Base-by-base conservation (phyloP, 1,139 yeast species). In the Nakaseomyces uthaithaninus region DNA sequence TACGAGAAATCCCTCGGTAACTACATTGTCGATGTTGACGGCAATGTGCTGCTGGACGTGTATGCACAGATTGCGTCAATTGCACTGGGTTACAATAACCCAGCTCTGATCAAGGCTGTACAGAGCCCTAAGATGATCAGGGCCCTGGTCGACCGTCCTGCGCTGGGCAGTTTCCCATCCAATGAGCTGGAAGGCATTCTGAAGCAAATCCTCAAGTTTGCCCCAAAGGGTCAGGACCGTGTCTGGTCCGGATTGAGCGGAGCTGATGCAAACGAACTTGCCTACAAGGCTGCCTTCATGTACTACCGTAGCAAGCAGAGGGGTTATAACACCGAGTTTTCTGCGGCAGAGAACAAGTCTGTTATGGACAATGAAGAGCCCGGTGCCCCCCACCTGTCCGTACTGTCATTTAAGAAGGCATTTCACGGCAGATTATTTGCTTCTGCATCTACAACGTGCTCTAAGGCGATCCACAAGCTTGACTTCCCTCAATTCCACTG, bases 371-470 rank as follows among this genome's bases (percentile, higher is more conserved):
- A 80, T 57, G 55, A 71, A 49, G 55, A 74, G 9, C 89, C 89
- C 6, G 89, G 89, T 44, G 67, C 80, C 36, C 80, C 85, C 14
- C 75, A 77, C 39, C 66, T 76, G 68, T 80, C 77, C 38, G 79
- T 80, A 38, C 59, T 80, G 36, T 79, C 86, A 3, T 80, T 80
- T 58, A 78, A 77, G 50, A 72, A 70, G 52, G 86, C 80, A 5
- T 80, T 80, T 74, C 89, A 80, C 53, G 89, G 89, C 40, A 71
- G 89, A 61, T 64, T 80, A 46, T 80, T 80, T 56, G 89, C 86
- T 6, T 75, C 84, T 16, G 75, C 78, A 44, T 77, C 86, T 2
- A 74, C 81, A 30, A 80, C 87, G 18, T 71, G 85, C 53, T 79
- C 86, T 36, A 80, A 80, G 60, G 83, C 86, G 19, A 71, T 80